Percentiles rank a stretch among this genome's conserved stretches.
Evolutionary conservation across 2,329 filamentous ascomycete genomes (phyloP).

Genomic region (Phyllachora maydis): DNA sequence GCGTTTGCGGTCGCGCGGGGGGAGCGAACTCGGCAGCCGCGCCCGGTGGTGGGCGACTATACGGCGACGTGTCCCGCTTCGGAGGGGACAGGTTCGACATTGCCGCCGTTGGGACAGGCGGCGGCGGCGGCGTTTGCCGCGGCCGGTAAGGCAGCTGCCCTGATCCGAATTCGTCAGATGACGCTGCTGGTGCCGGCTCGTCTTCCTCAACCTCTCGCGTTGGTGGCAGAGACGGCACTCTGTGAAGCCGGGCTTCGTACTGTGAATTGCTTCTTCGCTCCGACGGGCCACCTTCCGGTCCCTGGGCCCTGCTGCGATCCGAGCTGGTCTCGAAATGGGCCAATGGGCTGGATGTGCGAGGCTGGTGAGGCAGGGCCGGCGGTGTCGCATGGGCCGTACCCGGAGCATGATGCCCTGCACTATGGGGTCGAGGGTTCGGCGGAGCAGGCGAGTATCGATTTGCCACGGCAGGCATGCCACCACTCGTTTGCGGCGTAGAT

Average conservation of each 20-base stretch:
- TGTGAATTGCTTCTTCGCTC: too few relatives aligned
- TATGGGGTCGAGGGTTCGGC: constrained; percentile 14
- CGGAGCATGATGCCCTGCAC: constrained; percentile 17
- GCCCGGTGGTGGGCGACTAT: too few relatives aligned
- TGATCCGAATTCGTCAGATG: constrained; percentile 5
- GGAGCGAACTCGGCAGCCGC: constrained; percentile 23
- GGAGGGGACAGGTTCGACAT: constrained; percentile 30
- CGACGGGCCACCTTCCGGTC: too few relatives aligned
- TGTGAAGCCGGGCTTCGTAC: constrained; percentile 31
- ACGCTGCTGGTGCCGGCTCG: constrained; percentile 11
- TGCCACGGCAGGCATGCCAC: constrained; percentile 14
- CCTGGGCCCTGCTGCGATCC: constrained; percentile 13
- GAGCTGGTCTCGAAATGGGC: constrained; percentile 38
- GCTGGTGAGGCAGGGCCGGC: constrained; percentile 33
- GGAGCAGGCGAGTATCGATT: constrained; percentile 34
- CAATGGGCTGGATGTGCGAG: constrained; percentile 43
- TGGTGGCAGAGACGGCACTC: constrained; percentile 35
- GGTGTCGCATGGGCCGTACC: constrained; percentile 17
- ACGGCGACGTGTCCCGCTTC: too few relatives aligned
- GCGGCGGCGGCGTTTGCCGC: constrained; percentile 28
- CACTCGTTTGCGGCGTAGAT: constrained; percentile 13
- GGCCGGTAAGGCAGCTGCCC: constrained; percentile 8
- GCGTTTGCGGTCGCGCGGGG: constrained; percentile 38
- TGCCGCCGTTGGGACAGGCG: constrained; percentile 15
- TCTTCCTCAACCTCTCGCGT: constrained; percentile 43